Conservation (phyloP, 495 filamentous ascomycete species). For the Tuber borchii region DNA sequence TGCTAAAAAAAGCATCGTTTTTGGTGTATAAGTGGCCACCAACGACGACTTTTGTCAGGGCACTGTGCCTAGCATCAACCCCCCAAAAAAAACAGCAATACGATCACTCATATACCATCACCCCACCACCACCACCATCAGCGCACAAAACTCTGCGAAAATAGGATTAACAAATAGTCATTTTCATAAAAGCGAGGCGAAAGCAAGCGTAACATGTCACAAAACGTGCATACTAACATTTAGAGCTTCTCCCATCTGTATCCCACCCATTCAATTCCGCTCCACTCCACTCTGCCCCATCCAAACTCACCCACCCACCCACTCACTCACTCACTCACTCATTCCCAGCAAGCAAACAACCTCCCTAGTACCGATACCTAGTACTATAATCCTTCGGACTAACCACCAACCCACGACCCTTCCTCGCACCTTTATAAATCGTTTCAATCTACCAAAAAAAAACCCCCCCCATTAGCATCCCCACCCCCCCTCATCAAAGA, state of each 20-base stretch:
- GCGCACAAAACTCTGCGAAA: not conserved
- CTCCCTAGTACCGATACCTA: conserved; percentile 38
- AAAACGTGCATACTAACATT: conserved; percentile 4
- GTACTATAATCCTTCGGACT: conserved; percentile 68
- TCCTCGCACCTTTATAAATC: conserved; percentile 94
- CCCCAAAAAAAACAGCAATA: not conserved
- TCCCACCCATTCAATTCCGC: not conserved
- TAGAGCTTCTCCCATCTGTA: not conserved
- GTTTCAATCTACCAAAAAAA: conserved; percentile 60
- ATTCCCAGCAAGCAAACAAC: too few species aligned
- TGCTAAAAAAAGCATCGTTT: too few species aligned
- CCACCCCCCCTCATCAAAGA: not conserved
- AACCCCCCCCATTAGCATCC: not conserved
- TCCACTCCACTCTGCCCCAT: not conserved
- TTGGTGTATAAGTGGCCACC: too few species aligned
- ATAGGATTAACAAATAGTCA: not conserved
- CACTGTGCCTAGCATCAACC: not conserved
- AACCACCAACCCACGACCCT: conserved; percentile 89
- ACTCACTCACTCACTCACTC: too few species aligned
- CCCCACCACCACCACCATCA: not conserved
- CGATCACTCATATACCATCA: not conserved
- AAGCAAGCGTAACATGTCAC: not conserved
- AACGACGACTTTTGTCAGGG: too few species aligned
- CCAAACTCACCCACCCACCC: not conserved
- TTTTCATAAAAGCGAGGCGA: not conserved